Conservation (phyloP, 306 rosid genomes). For the Inga laurina region DNA sequence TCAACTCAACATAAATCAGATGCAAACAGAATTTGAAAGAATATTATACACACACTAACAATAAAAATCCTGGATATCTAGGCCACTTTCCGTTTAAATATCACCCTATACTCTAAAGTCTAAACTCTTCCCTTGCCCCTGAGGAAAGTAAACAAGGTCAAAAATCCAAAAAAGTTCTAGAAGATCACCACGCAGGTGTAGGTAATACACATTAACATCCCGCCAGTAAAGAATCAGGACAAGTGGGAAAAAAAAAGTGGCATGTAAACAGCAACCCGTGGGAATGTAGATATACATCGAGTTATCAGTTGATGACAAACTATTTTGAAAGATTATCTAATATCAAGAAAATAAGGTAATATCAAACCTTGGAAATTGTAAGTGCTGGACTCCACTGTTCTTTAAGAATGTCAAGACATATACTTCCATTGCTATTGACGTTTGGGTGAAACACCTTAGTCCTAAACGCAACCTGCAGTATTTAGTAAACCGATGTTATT, state of each 20-base stretch:
- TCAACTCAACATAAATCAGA: conserved; percentile 1
- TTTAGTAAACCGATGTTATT: neutral
- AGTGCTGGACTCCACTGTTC: conserved; percentile 93
- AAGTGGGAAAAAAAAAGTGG: neutral
- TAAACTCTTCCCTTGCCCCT: neutral
- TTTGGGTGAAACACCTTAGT: conserved; percentile 97
- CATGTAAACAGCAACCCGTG: neutral
- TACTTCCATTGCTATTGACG: conserved; percentile 86
- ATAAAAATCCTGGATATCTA: neutral
- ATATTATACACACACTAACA: neutral
- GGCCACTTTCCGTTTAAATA: neutral
- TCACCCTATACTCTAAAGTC: neutral
- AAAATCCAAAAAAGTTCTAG: neutral
- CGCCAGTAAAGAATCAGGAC: neutral
- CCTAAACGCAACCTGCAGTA: conserved; percentile 82
- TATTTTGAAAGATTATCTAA: neutral
- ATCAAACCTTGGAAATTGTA: conserved; percentile 82
- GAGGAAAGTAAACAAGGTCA: neutral
- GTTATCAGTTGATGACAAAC: conserved; percentile 7
- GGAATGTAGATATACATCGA: conserved; percentile 2
- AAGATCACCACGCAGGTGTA: neutral
- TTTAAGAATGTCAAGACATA: conserved; percentile 87
- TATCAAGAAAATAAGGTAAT: neutral
- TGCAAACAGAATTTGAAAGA: neutral
- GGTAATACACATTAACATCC: neutral